phyloP scores from a whole-genome alignment of 495 filamentous ascomycete species.

The Talaromyces liani region DNA sequence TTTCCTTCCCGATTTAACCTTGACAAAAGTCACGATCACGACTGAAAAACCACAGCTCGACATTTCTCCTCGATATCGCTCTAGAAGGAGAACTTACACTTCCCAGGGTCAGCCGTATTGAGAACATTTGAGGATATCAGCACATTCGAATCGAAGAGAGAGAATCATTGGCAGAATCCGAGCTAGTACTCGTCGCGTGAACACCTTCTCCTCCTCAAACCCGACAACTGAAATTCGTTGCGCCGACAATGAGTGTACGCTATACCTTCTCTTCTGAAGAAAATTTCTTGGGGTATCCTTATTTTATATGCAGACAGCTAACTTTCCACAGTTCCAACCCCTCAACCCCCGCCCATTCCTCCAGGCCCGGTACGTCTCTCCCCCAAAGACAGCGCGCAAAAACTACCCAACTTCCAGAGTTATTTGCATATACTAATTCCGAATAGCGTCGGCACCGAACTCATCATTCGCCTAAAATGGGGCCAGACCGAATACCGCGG shows the following conservation, averaged over 20 bases:
- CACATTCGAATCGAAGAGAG: background rate
- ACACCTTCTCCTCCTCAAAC: background rate
- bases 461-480: constrained; percentile 94
- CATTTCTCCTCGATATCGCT: background rate
- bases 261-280: constrained; percentile 7
- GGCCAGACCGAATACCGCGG: constrained; percentile 95
- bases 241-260: constrained; percentile 34
- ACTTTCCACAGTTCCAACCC: constrained; percentile 57
- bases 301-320: background rate
- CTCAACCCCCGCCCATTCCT: constrained; percentile 88
- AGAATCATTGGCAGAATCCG: background rate
- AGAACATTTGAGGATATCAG: background rate
- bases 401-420: background rate
- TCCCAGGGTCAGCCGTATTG: no score
- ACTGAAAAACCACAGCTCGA: background rate
- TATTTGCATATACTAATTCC: background rate
- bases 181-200: background rate
- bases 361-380: constrained; percentile 64
- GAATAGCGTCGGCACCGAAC: constrained; percentile 73
- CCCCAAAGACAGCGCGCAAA: constrained; percentile 3
- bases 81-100: background rate
- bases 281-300: no score
- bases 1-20: background rate
- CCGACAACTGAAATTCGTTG: background rate
- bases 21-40: background rate